These are phyloP conservation scores for Taphrina deformans DNA, from an alignment of 1,139 yeast genomes.

Conservation along the genomic window DNA sequence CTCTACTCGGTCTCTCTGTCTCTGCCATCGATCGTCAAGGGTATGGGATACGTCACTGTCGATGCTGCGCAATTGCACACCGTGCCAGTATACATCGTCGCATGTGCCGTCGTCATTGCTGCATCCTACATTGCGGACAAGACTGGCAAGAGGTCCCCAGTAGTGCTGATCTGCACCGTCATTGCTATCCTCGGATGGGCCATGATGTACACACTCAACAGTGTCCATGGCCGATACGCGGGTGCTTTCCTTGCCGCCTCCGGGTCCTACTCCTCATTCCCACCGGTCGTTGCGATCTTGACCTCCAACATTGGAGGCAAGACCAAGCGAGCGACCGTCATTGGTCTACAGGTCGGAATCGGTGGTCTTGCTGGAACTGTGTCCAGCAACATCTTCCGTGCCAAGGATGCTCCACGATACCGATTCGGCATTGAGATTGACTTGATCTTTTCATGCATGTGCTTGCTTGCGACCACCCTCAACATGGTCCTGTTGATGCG, in stretches of 20 bases:
- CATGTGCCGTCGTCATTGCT: slow-evolving; percentile 44
- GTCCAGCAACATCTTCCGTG: slow-evolving; percentile 56
- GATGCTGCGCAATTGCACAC: slow-evolving; percentile 43
- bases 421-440: slow-evolving; percentile 54
- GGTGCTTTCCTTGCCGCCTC: slow-evolving; percentile 31
- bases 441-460: slow-evolving; percentile 51
- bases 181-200: slow-evolving; percentile 47
- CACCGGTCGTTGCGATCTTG: slow-evolving; percentile 24
- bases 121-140: slow-evolving; percentile 46
- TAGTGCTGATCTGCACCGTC: slow-evolving; percentile 43
- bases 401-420: slow-evolving; percentile 57
- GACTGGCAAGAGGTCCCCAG: slow-evolving; percentile 46
- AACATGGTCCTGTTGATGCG: slow-evolving; percentile 45
- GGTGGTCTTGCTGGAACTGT: slow-evolving; percentile 63
- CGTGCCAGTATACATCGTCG: slow-evolving; percentile 48
- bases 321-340: slow-evolving; percentile 54
- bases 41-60: slow-evolving; percentile 43
- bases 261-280: slow-evolving; percentile 32
- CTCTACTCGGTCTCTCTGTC: slow-evolving; percentile 42
- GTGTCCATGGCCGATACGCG: slow-evolving; percentile 28
- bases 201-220: slow-evolving; percentile 36
- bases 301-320: slow-evolving; percentile 41
- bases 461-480: slow-evolving; percentile 44
- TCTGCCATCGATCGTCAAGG: slow-evolving; percentile 45
- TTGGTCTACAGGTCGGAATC: slow-evolving; percentile 56